Base-by-base conservation (phyloP, 1,139 yeast genomes). In the Candida mesenterica region DNA sequence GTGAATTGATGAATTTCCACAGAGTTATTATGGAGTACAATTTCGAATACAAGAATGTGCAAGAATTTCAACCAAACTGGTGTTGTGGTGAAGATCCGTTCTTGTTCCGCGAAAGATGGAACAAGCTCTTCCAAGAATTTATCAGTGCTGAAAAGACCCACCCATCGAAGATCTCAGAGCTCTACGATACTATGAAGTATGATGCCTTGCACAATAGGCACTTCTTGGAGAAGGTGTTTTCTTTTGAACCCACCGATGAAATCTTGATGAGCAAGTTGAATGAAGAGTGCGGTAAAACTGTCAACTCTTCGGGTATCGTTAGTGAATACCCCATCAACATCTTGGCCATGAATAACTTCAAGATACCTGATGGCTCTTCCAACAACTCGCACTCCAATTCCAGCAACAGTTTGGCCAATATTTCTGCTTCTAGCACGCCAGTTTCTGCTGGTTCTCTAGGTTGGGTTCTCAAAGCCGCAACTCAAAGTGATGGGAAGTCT, bases 151-250 rank as follows among this genome's bases (percentile, higher is more conserved):
- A 94, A 49, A 94, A 94, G 61, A 96, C 95, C 1, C 98, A 94
- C 61, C 99, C 99, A 14, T 84, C 97, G 2, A 92, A 92, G 62
- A 92, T 94, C 40, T 85, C 96, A 30, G 99, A 94, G 61, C 72
- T 94, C 42, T 94, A 94, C 56, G 99, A 94, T 59, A 90, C 99
- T 1, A 92, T 94, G 97, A 94, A 94, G 62, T 92, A 87, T 55
- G 99, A 94, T 64, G 98, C 97, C 5, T 71, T 94, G 42, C 99
- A 94, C 59, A 94, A 94, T 59, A 75, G 98, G 37, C 86, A 83
- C 30, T 92, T 94, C 57, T 67, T 94, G 57, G 88, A 85, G 54
- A 79, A 79, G 46, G 82, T 90, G 4, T 94, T 94, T 56, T 72
- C 82, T 31, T 89, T 86, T 33, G 88, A 82, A 45, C 77, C 80